Evolutionary conservation across 140 eudicot species (phyloP), one percentile per base, ranked within the genome.

Genomic region (Bidens hawaiensis): DNA sequence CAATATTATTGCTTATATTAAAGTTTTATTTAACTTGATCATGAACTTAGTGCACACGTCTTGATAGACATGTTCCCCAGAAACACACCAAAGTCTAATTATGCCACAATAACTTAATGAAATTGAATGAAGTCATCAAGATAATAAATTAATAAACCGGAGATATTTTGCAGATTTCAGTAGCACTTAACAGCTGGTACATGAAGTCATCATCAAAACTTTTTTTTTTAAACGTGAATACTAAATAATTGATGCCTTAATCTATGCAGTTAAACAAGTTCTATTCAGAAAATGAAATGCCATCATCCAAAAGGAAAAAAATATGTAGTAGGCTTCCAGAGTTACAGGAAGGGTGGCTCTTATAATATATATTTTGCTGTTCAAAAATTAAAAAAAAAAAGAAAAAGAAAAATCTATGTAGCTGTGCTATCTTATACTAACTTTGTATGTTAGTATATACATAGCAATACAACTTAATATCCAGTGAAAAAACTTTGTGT

Each of bases 1-100:
- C 60, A 50, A 49, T 49, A 31, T 65, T 48, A 22, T 49, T 49
- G 12, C 9, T 36, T 42, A 42, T 42, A 42, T 14, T 14, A 42
- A 0, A 22, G 1, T 21, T 21, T 21, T 21, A 52, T 23, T 51
- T 31, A 34, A n/a, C n/a, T n/a, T n/a, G 15, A 66, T 34, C 16
- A 66, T 34, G 51, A 65, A 61, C 36, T 61, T 61, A 51, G 52
- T 51, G 27, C 62, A 66, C 62, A 66, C 62, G 71, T 66, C 71
- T 66, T 65, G 62, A 51, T 66, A 66, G 62, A 51, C 71, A 66
- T 51, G 71, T 52, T 66, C 62, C 71, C 62, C 62, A 15, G 24
- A 50, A 36, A 33, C 36, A 66, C 62, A 66, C 52, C 71, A 30
- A 22, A 50, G n/a, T 23, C 25, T 36, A 18, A 30, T 31, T 64